Evolutionary conservation across 1,139 yeast genomes (phyloP), one percentile per base, ranked within the genome.

Genomic region (Geotrichum siamense): DNA sequence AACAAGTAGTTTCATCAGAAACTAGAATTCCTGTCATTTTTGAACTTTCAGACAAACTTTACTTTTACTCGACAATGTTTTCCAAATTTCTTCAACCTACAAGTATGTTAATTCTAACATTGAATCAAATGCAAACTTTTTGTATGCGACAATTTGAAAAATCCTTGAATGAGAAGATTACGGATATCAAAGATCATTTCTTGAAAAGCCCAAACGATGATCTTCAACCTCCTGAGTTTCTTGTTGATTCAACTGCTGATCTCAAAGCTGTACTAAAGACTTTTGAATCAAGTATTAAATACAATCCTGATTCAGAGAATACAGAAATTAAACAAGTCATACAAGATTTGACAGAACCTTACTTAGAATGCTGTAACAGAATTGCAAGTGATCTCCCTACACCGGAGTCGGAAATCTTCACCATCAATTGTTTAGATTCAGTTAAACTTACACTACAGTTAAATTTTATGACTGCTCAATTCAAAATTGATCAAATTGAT

Each of bases 11-110:
- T 8, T 70, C 83, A 28, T 71, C 78, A 44, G 94, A 86, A 56
- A 68, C 76, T 1, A 74, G 76, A 45, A 65, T 82, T 2, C 63
- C 72, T 1, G 66, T 69, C 1, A 68, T 83, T 13, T 75, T 76
- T 53, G 76, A 78, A 43, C 73, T 85, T 2, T 75, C 72, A 54
- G 78, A 76, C 48, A 68, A 85, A 25, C 67, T 89, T 33, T 79
- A 74, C 30, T 68, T 89, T 48, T 89, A 89, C 62, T 64, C 69
- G 23, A 59, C 80, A 52, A 85, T 86, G 83, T 81, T 81, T 55
- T 58, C 67, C 9, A 85, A 81, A 45, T 56, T 56, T 38, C 47
- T 54, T 20, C 53, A 46, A 38, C 50, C 53, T 12, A 30, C 45
- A 8, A 48, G 56, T 3, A 52, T 56, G 6, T 43, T 64, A 2